Evolutionary conservation across 2,329 filamentous ascomycete genomes (phyloP), one percentile per base, ranked within the genome.

Genomic region (Thermoascus crustaceus): DNA sequence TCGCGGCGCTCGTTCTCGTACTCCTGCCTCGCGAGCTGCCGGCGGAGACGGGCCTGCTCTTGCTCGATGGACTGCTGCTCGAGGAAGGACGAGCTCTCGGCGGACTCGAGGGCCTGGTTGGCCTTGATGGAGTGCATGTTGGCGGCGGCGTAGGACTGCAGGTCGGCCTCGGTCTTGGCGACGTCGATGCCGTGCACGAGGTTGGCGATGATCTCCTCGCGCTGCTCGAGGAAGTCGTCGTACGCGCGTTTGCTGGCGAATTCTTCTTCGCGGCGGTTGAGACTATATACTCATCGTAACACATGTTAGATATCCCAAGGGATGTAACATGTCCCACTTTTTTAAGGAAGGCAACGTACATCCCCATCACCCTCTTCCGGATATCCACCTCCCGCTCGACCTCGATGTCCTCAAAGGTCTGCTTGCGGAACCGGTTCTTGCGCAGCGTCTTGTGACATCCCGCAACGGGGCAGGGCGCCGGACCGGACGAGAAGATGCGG

Each of bases 311-410:
- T n/a, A n/a, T n/a, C n/a, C n/a, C n/a, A n/a, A n/a, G n/a, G n/a
- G n/a, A n/a, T n/a, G n/a, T n/a, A n/a, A n/a, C n/a, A n/a, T n/a
- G n/a, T n/a, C n/a, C n/a, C n/a, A n/a, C n/a, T n/a, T n/a, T n/a
- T n/a, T n/a, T n/a, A 34, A 13, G 3, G 14, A 18, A n/a, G 5
- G 9, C 6, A 35, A 52, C 64, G 35, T 61, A 73, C 66, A 69
- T 68, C 35, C 63, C 63, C 49, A 80, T 80, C 2, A 96, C 85
- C 37, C 85, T 73, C 40, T 80, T 76, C 35, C 91, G 74, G 40
- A 96, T 86, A 62, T 98, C 91, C 11, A 95, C 86, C 64, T 98
- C 91, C 38, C 88, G 75, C 71, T 96, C 89, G 4, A 96, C 80
- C 25, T 75, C 64, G 24, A 98, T 72, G 61, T 96, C 88, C 43